Evolutionary conservation across 352 stramenopile genomes (phyloP).

Genomic region (Phytophthora sansomeana): DNA sequence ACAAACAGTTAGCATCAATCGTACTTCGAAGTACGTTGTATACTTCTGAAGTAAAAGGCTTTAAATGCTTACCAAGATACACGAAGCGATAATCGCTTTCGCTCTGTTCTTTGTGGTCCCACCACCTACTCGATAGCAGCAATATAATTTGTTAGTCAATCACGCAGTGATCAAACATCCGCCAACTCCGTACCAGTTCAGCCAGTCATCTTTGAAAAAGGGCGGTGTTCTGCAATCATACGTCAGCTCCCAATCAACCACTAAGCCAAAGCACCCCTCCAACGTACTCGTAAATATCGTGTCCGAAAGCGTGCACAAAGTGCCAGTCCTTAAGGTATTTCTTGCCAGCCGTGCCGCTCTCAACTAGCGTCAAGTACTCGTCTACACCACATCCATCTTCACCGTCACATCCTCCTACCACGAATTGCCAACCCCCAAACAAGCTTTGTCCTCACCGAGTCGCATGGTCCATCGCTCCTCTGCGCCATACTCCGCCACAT

Average conservation of each 20-base stretch:
- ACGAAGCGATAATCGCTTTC: constrained; percentile 96
- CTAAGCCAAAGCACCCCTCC: background rate
- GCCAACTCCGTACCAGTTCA: constrained; percentile 79
- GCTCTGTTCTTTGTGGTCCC: constrained; percentile 70
- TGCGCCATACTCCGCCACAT: constrained; percentile 64
- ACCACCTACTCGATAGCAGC: constrained; percentile 58
- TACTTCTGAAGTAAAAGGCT: no score
- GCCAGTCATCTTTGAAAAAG: constrained; percentile 93
- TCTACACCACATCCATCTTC: constrained; percentile 32
- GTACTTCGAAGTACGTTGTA: no score
- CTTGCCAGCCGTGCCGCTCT: constrained; percentile 53
- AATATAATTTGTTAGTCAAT: background rate
- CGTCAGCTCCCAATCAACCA: constrained; percentile 29
- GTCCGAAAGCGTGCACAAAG: constrained; percentile 69
- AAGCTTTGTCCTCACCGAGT: constrained; percentile 48
- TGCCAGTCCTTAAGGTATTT: constrained; percentile 91
- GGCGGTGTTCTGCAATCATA: constrained; percentile 67
- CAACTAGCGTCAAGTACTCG: constrained; percentile 70
- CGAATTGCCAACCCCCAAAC: background rate
- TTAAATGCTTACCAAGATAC: constrained; percentile 89
- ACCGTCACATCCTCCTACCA: constrained; percentile 1
- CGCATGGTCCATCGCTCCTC: constrained; percentile 67
- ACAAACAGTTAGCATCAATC: background rate
- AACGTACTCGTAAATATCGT: constrained; percentile 69
- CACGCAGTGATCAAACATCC: background rate